Conservation (phyloP, 1,284 basidiomycete genomes). For the Sphagnurus paluster region DNA sequence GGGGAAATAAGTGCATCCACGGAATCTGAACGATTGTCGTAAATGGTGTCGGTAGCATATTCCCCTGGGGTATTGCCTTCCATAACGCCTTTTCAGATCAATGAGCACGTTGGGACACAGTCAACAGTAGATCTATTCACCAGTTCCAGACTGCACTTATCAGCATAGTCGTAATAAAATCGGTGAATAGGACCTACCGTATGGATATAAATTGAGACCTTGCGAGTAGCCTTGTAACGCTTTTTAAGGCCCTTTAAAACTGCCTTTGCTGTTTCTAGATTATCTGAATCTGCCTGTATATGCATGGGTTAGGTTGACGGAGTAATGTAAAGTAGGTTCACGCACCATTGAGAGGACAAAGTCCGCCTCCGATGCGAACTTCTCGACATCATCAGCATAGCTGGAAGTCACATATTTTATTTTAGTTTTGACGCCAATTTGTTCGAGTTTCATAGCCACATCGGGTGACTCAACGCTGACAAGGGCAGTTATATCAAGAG, state of each 20-base stretch:
- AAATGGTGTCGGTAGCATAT: constrained; percentile 39
- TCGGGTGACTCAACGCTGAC: constrained; percentile 32
- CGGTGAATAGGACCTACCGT: constrained; percentile 36
- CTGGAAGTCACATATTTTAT: constrained; percentile 23
- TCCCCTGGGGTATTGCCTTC: constrained; percentile 41
- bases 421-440: constrained; percentile 30
- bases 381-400: neutral
- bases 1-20: constrained; percentile 44
- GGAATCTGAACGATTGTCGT: constrained; percentile 41
- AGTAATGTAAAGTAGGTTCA: neutral
- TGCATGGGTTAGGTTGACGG: neutral
- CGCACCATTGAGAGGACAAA: constrained; percentile 1
- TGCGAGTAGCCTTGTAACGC: constrained; percentile 41
- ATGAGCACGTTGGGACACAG: neutral
- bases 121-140: constrained; percentile 5
- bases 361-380: constrained; percentile 4
- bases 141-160: constrained; percentile 15
- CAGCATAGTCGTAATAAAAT: neutral
- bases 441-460: constrained; percentile 21
- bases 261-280: constrained; percentile 36
- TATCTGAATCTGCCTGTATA: constrained; percentile 19
- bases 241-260: constrained; percentile 46
- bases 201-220: constrained; percentile 47
- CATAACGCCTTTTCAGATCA: too few species aligned
- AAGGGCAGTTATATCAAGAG: constrained; percentile 39